These are phyloP conservation scores for Diaporthe citriasiana DNA, from an alignment of 2,329 filamentous ascomycete genomes.

Conservation along the genomic window DNA sequence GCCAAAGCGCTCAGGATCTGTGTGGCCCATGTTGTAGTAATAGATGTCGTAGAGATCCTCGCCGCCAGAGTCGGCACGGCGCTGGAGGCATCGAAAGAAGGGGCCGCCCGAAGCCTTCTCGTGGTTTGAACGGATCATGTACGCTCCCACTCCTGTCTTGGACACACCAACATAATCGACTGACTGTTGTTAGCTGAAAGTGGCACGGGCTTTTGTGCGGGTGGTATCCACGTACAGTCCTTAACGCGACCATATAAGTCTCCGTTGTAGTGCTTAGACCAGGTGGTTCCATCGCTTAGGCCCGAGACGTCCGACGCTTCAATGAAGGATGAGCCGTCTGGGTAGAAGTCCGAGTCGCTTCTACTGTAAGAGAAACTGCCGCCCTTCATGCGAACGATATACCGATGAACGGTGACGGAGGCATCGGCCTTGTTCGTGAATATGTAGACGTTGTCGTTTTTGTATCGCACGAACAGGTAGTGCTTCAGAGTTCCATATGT, in stretches of 20 bases:
- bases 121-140: conserved; percentile 56
- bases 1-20: conserved; percentile 57
- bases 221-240: conserved; percentile 45
- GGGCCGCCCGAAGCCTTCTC: conserved; percentile 57
- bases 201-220: rapidly evolving
- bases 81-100: conserved; percentile 57
- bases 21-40: conserved; percentile 60
- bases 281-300: conserved; percentile 51
- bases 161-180: conserved; percentile 56
- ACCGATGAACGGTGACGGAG: conserved; percentile 55
- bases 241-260: conserved; percentile 55
- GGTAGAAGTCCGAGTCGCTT: conserved; percentile 49
- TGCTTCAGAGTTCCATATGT: conserved; percentile 53
- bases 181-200: conserved; percentile 35
- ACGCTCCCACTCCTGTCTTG: conserved; percentile 53
- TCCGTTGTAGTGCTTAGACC: conserved; percentile 58
- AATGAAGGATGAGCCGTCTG: conserved; percentile 52
- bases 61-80: conserved; percentile 52
- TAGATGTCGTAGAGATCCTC: conserved; percentile 60
- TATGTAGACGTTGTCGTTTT: conserved; percentile 57
- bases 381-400: conserved; percentile 53
- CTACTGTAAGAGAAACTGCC: conserved; percentile 49
- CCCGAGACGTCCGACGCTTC: conserved; percentile 51
- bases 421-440: conserved; percentile 59
- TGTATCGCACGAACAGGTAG: conserved; percentile 53